These are phyloP conservation scores for Volvox reticuliferus DNA, from an alignment of 139 green algal genomes.

Conservation along the genomic window DNA sequence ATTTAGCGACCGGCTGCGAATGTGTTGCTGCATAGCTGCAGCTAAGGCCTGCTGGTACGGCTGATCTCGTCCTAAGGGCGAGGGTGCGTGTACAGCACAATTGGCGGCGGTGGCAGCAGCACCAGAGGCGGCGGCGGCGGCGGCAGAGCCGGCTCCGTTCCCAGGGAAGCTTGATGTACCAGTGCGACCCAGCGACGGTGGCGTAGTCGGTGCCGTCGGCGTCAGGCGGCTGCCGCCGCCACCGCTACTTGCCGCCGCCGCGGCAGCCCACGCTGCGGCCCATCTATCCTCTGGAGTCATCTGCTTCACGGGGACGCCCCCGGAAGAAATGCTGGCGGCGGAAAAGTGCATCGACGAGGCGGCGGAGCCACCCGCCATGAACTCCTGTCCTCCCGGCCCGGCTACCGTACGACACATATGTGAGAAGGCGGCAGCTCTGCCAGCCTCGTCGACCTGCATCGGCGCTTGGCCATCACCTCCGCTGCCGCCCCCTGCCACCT, in stretches of 20 bases:
- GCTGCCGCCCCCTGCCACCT: not conserved
- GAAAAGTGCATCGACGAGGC: not conserved
- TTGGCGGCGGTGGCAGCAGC: not conserved
- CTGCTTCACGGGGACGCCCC: not conserved
- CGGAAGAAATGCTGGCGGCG: not conserved
- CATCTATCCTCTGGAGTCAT: conserved; percentile 5
- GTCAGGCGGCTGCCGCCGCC: not conserved
- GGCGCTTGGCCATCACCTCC: not conserved
- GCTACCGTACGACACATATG: not conserved
- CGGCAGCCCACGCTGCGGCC: conserved; percentile 18
- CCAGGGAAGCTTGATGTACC: not conserved
- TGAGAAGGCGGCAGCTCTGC: not conserved
- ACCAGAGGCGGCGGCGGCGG: too few relatives aligned
- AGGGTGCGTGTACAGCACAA: conserved; percentile 3
- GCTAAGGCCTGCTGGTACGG: conserved; percentile 18
- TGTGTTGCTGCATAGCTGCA: conserved; percentile 33
- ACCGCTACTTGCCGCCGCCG: not conserved
- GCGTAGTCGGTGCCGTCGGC: not conserved
- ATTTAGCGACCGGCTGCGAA: conserved; percentile 33
- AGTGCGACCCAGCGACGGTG: not conserved
- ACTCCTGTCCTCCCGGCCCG: not conserved
- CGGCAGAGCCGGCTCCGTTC: not conserved
- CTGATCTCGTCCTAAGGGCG: conserved; percentile 26
- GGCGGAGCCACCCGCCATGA: not conserved
- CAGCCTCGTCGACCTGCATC: not conserved